phyloP scores from a whole-genome alignment of 2,329 filamentous ascomycete species.

The Magnaporthales sp. region DNA sequence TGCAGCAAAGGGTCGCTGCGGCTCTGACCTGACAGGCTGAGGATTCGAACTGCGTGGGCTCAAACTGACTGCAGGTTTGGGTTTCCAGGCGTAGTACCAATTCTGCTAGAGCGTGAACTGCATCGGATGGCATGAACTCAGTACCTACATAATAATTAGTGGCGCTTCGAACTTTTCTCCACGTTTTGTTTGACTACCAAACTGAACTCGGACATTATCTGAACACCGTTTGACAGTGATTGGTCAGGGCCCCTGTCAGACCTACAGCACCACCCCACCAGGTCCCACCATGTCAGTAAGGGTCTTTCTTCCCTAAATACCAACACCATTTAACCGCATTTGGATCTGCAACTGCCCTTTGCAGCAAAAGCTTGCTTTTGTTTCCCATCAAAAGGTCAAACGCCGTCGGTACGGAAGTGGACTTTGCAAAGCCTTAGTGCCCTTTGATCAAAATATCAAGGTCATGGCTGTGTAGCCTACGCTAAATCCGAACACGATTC shows the following conservation, averaged over 20 bases:
- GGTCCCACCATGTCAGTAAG: background rate
- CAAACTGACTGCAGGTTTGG: background rate
- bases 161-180: background rate
- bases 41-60: background rate
- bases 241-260: no score
- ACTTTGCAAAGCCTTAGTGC: background rate
- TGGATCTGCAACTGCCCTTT: background rate
- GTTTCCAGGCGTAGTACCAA: background rate
- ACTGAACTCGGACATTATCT: background rate
- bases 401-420: background rate
- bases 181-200: background rate
- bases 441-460: no score
- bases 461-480: no score
- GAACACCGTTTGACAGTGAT: no score
- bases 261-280: background rate
- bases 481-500: background rate
- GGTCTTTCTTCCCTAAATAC: background rate
- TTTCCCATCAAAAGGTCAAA: background rate
- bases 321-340: background rate
- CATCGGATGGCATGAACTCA: background rate
- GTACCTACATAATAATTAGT: background rate
- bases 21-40: background rate
- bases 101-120: background rate
- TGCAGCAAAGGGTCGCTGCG: background rate
- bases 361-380: background rate